Evolutionary conservation across 148 eudicot genomes (phyloP).

Genomic region (Beta vulgaris): DNA sequence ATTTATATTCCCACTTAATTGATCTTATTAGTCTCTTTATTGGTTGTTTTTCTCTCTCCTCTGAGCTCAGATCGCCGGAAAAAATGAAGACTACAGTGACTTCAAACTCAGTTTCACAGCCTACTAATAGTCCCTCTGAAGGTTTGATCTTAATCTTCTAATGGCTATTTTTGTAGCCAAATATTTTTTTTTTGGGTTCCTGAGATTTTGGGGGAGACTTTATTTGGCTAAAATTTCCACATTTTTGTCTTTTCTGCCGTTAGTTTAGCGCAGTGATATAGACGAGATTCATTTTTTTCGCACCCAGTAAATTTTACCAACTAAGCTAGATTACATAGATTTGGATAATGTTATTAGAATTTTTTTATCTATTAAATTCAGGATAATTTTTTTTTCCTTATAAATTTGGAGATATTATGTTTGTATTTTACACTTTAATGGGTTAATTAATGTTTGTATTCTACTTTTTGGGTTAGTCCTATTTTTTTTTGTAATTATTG

Average conservation of each 20-base stretch:
- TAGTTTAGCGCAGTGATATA: too few species aligned
- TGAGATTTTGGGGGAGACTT: not conserved
- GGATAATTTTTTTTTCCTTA: too few species aligned
- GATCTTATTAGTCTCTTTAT: not conserved
- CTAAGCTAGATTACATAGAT: too few species aligned
- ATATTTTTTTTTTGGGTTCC: not conserved
- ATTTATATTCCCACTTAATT: too few species aligned
- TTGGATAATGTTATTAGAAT: not conserved
- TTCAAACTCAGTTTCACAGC: conserved; percentile 40
- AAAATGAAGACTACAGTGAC: conserved; percentile 49
- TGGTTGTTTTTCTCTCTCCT: not conserved
- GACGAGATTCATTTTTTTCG: too few species aligned
- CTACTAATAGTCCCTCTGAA: conserved; percentile 42
- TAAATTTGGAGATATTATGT: too few species aligned
- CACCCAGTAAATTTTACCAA: too few species aligned
- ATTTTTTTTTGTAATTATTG: too few species aligned
- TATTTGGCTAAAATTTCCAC: not conserved
- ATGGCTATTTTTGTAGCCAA: not conserved
- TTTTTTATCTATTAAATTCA: too few species aligned
- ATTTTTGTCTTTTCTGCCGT: not conserved
- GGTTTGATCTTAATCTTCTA: conserved; percentile 36
- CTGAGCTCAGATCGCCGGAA: conserved; percentile 17
- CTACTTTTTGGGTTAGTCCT: too few species aligned
- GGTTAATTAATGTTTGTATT: too few species aligned
- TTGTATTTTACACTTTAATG: too few species aligned